phyloP scores from a whole-genome alignment of 139 green algal species.

The Micromonas commoda region DNA sequence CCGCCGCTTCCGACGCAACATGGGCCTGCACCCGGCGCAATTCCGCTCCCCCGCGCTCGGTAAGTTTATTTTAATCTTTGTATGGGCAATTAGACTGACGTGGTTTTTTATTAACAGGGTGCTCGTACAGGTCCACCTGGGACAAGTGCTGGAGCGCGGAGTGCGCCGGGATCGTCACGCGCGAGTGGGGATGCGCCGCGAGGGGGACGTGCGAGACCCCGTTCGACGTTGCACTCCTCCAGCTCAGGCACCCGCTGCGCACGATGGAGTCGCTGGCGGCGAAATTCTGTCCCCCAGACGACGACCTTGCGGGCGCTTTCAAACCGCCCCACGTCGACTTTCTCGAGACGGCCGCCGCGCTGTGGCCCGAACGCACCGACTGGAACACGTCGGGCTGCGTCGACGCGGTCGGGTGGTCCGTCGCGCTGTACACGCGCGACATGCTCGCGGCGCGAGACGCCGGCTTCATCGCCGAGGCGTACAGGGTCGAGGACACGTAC shows the following conservation, averaged over 20 bases:
- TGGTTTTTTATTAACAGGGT: too few species aligned
- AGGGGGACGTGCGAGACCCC: not conserved
- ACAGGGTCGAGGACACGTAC: constrained; percentile 21
- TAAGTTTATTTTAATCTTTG: too few species aligned
- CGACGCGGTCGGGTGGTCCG: not conserved
- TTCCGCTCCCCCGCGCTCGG: not conserved
- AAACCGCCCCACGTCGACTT: not conserved
- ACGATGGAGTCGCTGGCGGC: not conserved
- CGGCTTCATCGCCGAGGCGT: not conserved
- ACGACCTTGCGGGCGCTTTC: not conserved
- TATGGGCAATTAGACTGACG: too few species aligned
- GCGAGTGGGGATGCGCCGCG: constrained; percentile 12
- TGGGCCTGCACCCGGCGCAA: not conserved
- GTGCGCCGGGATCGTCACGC: not conserved
- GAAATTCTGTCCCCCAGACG: not conserved
- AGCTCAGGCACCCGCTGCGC: constrained; percentile 13
- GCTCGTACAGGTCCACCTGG: not conserved
- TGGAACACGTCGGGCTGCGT: not conserved
- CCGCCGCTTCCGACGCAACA: not conserved
- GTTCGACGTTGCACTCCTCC: constrained; percentile 5
- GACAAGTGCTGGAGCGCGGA: constrained; percentile 10
- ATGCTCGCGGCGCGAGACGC: not conserved
- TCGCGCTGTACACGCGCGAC: constrained; percentile 4
- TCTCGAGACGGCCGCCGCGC: not conserved
- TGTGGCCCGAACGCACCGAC: not conserved